Evolutionary conservation across 371 early-diverging fungal genomes (phyloP).

Genomic region (Nematocida ironsii): DNA sequence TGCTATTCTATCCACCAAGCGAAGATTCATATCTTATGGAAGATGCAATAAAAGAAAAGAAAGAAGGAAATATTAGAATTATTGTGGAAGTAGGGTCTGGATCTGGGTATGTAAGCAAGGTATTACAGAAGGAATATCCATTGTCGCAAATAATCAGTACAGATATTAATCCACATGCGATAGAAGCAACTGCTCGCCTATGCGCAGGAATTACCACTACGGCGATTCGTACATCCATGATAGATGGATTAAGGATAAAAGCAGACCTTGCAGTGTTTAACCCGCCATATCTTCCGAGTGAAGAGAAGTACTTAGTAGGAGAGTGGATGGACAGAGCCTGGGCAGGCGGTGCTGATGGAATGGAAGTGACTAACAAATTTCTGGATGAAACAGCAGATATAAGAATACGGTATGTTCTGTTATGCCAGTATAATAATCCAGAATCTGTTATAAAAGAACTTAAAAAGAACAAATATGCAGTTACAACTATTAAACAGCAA

Average conservation of each 20-base stretch:
- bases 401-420: constrained; percentile 36
- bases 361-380: constrained; percentile 40
- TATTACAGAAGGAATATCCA: constrained; percentile 24
- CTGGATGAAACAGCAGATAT: constrained; percentile 29
- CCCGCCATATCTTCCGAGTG: constrained; percentile 55
- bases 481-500: not conserved
- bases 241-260: constrained; percentile 20
- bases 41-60: constrained; percentile 31
- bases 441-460: not conserved
- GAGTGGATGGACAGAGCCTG: constrained; percentile 54
- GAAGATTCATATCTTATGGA: constrained; percentile 58
- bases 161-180: constrained; percentile 48
- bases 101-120: constrained; percentile 51
- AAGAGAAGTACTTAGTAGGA: not conserved
- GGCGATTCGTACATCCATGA: constrained; percentile 15
- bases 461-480: not conserved
- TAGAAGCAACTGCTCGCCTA: not conserved
- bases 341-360: constrained; percentile 47
- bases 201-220: constrained; percentile 1
- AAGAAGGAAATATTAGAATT: not conserved
- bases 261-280: constrained; percentile 56
- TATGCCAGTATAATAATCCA: constrained; percentile 30
- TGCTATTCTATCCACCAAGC: constrained; percentile 41
- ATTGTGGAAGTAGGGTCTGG: constrained; percentile 55
- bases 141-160: constrained; percentile 36